A percentile compares a stretch with the other conserved stretches of the same genome.
Evolutionary conservation across 2,329 filamentous ascomycete species (phyloP).

Genomic region (Zalaria sp.): DNA sequence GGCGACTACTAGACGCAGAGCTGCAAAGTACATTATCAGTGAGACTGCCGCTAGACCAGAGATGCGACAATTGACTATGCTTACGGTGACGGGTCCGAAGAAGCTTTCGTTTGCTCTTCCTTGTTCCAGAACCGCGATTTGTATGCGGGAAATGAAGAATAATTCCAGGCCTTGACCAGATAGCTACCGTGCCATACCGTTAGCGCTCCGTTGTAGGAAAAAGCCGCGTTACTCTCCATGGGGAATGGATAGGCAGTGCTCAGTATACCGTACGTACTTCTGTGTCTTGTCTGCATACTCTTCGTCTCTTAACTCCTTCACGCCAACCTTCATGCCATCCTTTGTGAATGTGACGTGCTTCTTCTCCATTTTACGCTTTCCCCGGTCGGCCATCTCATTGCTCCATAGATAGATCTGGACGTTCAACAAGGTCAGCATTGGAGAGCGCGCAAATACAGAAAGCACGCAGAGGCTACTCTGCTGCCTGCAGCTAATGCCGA

Average conservation of each 20-base stretch:
- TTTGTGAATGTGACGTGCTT: slow-evolving; percentile 65
- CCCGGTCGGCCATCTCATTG: slow-evolving; percentile 49
- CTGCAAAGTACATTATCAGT: too few relatives aligned
- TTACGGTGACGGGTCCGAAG: too few relatives aligned
- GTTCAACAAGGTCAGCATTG: too few relatives aligned
- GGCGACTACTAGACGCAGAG: not conserved
- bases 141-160: slow-evolving; percentile 20
- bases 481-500: too few relatives aligned
- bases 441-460: too few relatives aligned
- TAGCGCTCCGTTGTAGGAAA: not conserved
- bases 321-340: slow-evolving; percentile 55
- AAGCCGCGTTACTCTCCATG: not conserved
- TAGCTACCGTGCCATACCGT: slow-evolving; percentile 13
- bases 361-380: slow-evolving; percentile 56
- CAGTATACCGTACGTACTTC: slow-evolving; percentile 20
- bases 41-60: too few relatives aligned
- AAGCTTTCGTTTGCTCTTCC: slow-evolving; percentile 6
- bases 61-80: too few relatives aligned
- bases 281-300: slow-evolving; percentile 63
- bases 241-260: not conserved
- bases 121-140: slow-evolving; percentile 18
- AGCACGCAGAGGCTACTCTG: too few relatives aligned
- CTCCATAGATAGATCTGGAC: slow-evolving; percentile 49
- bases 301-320: slow-evolving; percentile 55
- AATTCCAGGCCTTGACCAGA: slow-evolving; percentile 37